phyloP scores from a whole-genome alignment of 169 alveolate species.

The Eimeria maxima region DNA sequence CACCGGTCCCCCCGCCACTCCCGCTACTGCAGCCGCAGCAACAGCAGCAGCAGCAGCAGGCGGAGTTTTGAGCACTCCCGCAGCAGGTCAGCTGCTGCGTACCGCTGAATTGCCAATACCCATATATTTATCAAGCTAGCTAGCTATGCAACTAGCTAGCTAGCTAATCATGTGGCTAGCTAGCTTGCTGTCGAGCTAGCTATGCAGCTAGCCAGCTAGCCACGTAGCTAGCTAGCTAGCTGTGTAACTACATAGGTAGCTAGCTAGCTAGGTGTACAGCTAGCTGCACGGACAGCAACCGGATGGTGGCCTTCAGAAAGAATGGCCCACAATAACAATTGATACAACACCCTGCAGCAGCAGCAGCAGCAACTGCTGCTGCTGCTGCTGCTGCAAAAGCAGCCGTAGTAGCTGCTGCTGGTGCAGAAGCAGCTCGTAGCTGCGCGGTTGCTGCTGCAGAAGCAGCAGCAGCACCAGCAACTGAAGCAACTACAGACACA shows the following conservation, averaged over 20 bases:
- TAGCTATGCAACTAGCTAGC: background rate
- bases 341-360: background rate
- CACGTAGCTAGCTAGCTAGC: background rate
- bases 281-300: background rate
- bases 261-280: background rate
- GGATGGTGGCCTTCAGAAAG: no score
- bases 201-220: background rate
- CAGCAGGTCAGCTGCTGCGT: background rate
- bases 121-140: background rate
- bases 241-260: background rate
- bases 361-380: conserved; percentile 21
- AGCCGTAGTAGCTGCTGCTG: background rate
- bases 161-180: background rate
- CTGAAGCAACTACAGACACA: background rate
- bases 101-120: background rate
- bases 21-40: background rate
- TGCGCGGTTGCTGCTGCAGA: background rate
- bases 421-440: background rate
- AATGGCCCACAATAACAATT: no score
- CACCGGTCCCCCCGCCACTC: background rate
- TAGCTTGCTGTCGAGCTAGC: background rate
- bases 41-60: background rate
- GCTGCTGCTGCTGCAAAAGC: background rate
- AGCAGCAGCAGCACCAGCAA: background rate
- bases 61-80: background rate